Percentiles rank a stretch among this genome's conserved stretches.
phyloP scores from a whole-genome alignment of 2,329 filamentous ascomycete species.

The Huntiella abstrusa region DNA sequence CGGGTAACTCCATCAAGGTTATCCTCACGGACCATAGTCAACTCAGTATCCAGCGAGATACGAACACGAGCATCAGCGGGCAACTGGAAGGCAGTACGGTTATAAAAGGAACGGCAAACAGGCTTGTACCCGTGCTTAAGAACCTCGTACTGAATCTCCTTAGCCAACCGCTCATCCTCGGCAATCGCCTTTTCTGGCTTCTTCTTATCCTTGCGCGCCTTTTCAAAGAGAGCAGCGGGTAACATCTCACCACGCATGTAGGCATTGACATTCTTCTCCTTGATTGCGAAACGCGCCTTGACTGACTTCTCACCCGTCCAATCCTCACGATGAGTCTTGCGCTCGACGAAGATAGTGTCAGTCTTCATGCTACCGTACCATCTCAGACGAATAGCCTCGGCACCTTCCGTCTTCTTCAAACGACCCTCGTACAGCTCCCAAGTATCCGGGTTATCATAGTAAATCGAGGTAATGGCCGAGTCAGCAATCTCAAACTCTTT shows the following conservation, averaged over 20 bases:
- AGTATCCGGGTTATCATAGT: conserved; percentile 86
- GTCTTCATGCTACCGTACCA: conserved; percentile 97
- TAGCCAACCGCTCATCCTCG: conserved; percentile 72
- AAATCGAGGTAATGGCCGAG: conserved; percentile 92
- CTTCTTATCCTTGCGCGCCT: conserved; percentile 87
- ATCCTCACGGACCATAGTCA: conserved; percentile 89
- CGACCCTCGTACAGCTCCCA: conserved; percentile 92
- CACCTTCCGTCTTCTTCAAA: conserved; percentile 92
- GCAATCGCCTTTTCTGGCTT: conserved; percentile 83
- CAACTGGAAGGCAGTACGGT: conserved; percentile 92
- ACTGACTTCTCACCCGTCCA: conserved; percentile 99
- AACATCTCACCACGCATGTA: conserved; percentile 73
- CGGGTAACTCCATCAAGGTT: conserved; percentile 67
- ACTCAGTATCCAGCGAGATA: conserved; percentile 88
- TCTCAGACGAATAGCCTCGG: conserved; percentile 83
- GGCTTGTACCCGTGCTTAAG: conserved; percentile 73
- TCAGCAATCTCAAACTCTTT: conserved; percentile 89
- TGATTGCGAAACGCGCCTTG: conserved; percentile 84
- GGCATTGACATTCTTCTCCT: conserved; percentile 94
- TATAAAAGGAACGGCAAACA: conserved; percentile 91
- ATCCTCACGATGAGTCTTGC: conserved; percentile 95
- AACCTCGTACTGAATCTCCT: conserved; percentile 84
- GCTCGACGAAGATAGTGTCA: conserved; percentile 90
- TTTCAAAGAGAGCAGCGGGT: conserved; percentile 81
- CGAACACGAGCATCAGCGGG: conserved; percentile 90